Percentiles rank a stretch among this genome's conserved stretches.
phyloP scores from a whole-genome alignment of 108 stramenopile genomes.

The Discostella pseudostelligera region DNA sequence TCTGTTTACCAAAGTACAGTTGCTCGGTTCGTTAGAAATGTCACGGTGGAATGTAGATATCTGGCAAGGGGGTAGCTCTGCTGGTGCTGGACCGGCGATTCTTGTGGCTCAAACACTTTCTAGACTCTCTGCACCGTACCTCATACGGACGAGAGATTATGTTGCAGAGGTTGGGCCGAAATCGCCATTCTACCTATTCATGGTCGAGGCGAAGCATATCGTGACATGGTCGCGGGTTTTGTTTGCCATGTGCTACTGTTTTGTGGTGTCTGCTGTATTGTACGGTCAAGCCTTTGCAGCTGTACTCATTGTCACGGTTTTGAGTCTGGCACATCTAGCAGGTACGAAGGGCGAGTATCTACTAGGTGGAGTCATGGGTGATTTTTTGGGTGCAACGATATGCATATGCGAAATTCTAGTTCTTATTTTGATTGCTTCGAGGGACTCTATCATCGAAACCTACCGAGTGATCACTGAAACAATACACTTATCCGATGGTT shows the following conservation, averaged over 20 bases:
- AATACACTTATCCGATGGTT: background rate
- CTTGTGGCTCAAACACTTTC: slow-evolving; percentile 64
- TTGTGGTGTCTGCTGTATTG: slow-evolving; percentile 29
- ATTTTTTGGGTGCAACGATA: slow-evolving; percentile 73
- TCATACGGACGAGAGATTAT: slow-evolving; percentile 64
- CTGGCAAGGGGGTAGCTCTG: slow-evolving; percentile 9
- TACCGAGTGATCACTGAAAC: background rate
- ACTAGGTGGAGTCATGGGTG: slow-evolving; percentile 71
- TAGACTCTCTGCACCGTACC: slow-evolving; percentile 59
- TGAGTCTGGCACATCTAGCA: slow-evolving; percentile 40
- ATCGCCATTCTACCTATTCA: slow-evolving; percentile 61
- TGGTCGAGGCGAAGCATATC: slow-evolving; percentile 67
- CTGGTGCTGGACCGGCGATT: slow-evolving; percentile 48
- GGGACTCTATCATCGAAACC: slow-evolving; percentile 5
- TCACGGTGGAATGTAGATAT: slow-evolving; percentile 35
- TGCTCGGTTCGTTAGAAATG: slow-evolving; percentile 48
- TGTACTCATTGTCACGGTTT: slow-evolving; percentile 34
- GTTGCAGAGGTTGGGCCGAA: slow-evolving; percentile 75
- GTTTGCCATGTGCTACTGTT: slow-evolving; percentile 45
- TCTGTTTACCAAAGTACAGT: slow-evolving; percentile 57
- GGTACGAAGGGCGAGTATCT: slow-evolving; percentile 34
- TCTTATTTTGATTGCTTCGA: slow-evolving; percentile 31
- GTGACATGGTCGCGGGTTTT: slow-evolving; percentile 56
- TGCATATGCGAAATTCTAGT: slow-evolving; percentile 58
- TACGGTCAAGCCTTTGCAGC: slow-evolving; percentile 39